A percentile compares a stretch with the other conserved stretches of the same genome.
Evolutionary conservation across 306 rosid genomes (phyloP).

Genomic region (Rosa multiflora): DNA sequence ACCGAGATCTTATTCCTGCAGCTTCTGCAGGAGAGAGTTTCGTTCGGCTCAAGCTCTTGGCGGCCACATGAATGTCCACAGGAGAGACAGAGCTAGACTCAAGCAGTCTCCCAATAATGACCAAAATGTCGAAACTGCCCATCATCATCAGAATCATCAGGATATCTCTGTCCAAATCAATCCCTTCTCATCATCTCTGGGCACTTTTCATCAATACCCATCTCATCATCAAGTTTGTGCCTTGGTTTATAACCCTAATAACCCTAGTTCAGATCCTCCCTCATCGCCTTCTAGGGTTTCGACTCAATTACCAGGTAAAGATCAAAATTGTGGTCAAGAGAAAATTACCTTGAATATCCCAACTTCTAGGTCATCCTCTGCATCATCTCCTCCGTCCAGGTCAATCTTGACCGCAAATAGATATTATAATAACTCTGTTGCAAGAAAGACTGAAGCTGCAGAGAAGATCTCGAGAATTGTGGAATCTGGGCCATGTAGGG

Average conservation of each 20-base stretch:
- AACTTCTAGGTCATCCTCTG: constrained; percentile 26
- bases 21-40: constrained; percentile 88
- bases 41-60: constrained; percentile 95
- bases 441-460: constrained; percentile 9
- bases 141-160: constrained; percentile 7
- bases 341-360: constrained; percentile 28
- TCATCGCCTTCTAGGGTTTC: constrained; percentile 43
- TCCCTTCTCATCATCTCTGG: constrained; percentile 35
- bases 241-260: constrained; percentile 45
- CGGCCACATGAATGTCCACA: constrained; percentile 96
- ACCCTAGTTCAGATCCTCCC: constrained; percentile 44
- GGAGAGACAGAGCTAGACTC: constrained; percentile 84
- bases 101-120: constrained; percentile 56
- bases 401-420: constrained; percentile 37
- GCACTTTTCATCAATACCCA: constrained; percentile 33
- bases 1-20: constrained; percentile 88
- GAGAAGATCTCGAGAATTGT: constrained; percentile 39
- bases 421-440: constrained; percentile 20
- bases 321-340: constrained; percentile 12
- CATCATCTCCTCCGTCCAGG: constrained; percentile 37
- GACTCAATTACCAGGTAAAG: constrained; percentile 29
- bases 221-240: constrained; percentile 41
- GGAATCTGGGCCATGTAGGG: constrained; percentile 33
- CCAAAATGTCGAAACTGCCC: constrained; percentile 16
- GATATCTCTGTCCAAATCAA: constrained; percentile 4